Conservation (phyloP, 1,139 yeast species). For the Lodderomyces orthopsilosis region DNA sequence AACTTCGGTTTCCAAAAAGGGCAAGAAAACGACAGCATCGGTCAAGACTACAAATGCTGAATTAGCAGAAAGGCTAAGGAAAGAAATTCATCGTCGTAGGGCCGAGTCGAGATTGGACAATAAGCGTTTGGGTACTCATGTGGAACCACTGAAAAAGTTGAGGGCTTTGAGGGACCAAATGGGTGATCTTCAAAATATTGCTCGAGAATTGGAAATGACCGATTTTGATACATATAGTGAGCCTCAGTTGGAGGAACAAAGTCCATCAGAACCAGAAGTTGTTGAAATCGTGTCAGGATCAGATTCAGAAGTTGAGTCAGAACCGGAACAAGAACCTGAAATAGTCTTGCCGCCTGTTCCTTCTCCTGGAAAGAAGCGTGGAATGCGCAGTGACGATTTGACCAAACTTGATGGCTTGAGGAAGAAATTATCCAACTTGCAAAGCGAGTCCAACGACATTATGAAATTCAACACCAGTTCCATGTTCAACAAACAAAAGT, state of each 20-base stretch:
- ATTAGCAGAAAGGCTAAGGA: constrained; percentile 50
- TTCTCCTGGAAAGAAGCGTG: constrained; percentile 29
- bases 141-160: constrained; percentile 76
- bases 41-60: constrained; percentile 42
- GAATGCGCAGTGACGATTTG: constrained; percentile 41
- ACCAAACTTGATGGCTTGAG: constrained; percentile 52
- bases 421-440: constrained; percentile 57
- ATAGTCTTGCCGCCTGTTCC: constrained; percentile 17
- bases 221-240: constrained; percentile 55
- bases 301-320: constrained; percentile 15
- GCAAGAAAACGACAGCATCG: constrained; percentile 33
- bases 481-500: constrained; percentile 54
- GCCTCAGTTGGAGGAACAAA: constrained; percentile 13
- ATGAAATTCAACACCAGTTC: constrained; percentile 66
- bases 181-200: constrained; percentile 83
- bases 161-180: constrained; percentile 76
- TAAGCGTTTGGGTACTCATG: constrained; percentile 53
- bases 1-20: constrained; percentile 23
- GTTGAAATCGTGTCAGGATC: constrained; percentile 8
- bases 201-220: constrained; percentile 82
- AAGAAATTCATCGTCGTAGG: constrained; percentile 60
- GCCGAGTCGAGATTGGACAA: constrained; percentile 59
- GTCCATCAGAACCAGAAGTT: constrained; percentile 16
- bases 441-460: constrained; percentile 71
- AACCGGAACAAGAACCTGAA: constrained; percentile 12